Evolutionary conservation across 192 early-diverging fungal species (phyloP).

Genomic region (Coemansia sp.): DNA sequence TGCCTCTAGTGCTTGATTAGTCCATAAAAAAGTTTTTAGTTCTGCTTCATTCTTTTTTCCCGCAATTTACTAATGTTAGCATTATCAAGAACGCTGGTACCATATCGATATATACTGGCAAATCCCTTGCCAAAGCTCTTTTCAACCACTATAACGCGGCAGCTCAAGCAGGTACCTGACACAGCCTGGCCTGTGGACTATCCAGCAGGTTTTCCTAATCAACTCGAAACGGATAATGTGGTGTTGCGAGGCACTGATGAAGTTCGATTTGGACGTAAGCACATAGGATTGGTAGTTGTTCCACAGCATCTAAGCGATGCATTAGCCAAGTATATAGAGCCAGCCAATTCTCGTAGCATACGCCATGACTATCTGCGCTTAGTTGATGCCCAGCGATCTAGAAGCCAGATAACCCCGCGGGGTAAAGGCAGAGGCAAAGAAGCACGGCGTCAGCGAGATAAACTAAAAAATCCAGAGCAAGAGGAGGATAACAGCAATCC

Average conservation of each 20-base stretch:
- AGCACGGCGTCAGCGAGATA: background rate
- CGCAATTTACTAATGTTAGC: too few species aligned
- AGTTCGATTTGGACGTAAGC: constrained; percentile 49
- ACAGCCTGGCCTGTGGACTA: background rate
- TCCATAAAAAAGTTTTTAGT: background rate
- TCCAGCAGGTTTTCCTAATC: background rate
- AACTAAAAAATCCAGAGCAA: too few species aligned
- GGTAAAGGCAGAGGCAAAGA: constrained; percentile 29
- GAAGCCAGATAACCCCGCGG: constrained; percentile 23
- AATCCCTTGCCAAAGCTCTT: too few species aligned
- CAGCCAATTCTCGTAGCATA: constrained; percentile 14
- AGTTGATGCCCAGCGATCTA: constrained; percentile 45
- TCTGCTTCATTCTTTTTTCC: background rate
- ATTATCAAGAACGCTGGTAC: too few species aligned
- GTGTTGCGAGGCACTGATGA: constrained; percentile 47
- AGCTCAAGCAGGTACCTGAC: constrained; percentile 4
- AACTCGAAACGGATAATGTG: background rate
- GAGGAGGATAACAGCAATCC: background rate
- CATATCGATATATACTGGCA: too few species aligned
- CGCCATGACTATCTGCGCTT: constrained; percentile 41
- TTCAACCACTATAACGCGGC: too few species aligned
- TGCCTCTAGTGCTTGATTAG: background rate
- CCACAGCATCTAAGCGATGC: constrained; percentile 16
- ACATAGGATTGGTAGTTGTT: constrained; percentile 39
- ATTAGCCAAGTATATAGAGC: constrained; percentile 10